phyloP scores from a whole-genome alignment of 2,329 filamentous ascomycete species.

The Karstenula rhodostoma region DNA sequence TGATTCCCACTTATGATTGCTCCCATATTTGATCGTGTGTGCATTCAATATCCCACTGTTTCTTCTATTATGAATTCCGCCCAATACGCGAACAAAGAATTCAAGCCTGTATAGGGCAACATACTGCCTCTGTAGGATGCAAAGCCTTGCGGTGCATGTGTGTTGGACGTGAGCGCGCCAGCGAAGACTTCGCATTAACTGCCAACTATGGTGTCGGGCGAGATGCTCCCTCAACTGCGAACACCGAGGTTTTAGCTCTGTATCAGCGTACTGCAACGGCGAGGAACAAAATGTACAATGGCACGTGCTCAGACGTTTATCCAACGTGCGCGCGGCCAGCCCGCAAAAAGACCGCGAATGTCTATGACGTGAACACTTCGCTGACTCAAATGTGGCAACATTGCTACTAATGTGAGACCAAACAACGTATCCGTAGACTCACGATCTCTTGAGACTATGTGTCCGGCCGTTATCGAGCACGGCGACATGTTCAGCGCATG shows the following conservation, averaged over 20 bases:
- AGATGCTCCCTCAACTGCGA: too few relatives aligned
- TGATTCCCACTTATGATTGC: constrained; percentile 46
- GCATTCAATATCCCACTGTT: background rate
- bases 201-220: too few relatives aligned
- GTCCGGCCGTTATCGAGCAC: background rate
- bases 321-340: background rate
- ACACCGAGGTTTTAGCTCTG: too few relatives aligned
- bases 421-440: background rate
- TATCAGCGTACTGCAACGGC: too few relatives aligned
- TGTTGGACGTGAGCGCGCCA: too few relatives aligned
- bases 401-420: background rate
- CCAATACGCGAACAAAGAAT: too few relatives aligned
- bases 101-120: too few relatives aligned
- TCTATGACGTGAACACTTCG: constrained; percentile 22
- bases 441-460: background rate
- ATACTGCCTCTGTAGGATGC: too few relatives aligned
- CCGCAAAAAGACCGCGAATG: background rate
- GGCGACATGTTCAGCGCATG: background rate
- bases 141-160: too few relatives aligned
- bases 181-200: too few relatives aligned
- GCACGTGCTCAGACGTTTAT: constrained; percentile 6
- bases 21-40: background rate
- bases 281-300: background rate
- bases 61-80: background rate
- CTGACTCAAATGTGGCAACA: constrained; percentile 3